phyloP scores from a whole-genome alignment of 345 rosid genomes.

The Passiflora organensis region DNA sequence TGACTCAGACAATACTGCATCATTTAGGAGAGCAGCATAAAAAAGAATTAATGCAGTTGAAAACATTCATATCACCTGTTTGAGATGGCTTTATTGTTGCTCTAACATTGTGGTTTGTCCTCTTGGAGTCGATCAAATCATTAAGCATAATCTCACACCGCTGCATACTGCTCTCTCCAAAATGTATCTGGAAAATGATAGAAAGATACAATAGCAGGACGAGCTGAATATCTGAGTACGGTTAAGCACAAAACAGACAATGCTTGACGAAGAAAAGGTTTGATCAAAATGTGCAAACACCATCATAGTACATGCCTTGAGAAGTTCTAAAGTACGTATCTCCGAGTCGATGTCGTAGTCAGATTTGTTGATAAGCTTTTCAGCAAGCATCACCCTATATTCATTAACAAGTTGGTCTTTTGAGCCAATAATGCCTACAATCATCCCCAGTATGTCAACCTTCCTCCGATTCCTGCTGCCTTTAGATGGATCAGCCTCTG shows the following conservation, averaged over 20 bases:
- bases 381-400: slow-evolving; percentile 94
- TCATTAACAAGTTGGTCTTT: slow-evolving; percentile 92
- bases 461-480: slow-evolving; percentile 78
- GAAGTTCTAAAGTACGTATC: slow-evolving; percentile 94
- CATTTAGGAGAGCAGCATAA: slow-evolving; percentile 1
- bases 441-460: slow-evolving; percentile 88
- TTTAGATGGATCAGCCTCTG: slow-evolving; percentile 82
- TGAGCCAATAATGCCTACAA: slow-evolving; percentile 91
- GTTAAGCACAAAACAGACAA: not conserved
- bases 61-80: slow-evolving; percentile 34
- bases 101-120: slow-evolving; percentile 81
- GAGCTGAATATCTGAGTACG: not conserved
- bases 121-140: slow-evolving; percentile 93
- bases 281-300: not conserved
- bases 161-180: slow-evolving; percentile 96
- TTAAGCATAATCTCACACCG: slow-evolving; percentile 98
- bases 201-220: slow-evolving; percentile 6
- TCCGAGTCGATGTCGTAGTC: slow-evolving; percentile 93
- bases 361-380: slow-evolving; percentile 90
- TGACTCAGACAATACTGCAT: too few species aligned
- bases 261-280: not conserved
- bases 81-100: slow-evolving; percentile 48
- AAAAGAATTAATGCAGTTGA: slow-evolving; percentile 4
- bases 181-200: slow-evolving; percentile 63
- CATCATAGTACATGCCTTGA: slow-evolving; percentile 51